These are phyloP conservation scores for Tuber magnatum DNA, from an alignment of 495 filamentous ascomycete species.

Conservation along the genomic window DNA sequence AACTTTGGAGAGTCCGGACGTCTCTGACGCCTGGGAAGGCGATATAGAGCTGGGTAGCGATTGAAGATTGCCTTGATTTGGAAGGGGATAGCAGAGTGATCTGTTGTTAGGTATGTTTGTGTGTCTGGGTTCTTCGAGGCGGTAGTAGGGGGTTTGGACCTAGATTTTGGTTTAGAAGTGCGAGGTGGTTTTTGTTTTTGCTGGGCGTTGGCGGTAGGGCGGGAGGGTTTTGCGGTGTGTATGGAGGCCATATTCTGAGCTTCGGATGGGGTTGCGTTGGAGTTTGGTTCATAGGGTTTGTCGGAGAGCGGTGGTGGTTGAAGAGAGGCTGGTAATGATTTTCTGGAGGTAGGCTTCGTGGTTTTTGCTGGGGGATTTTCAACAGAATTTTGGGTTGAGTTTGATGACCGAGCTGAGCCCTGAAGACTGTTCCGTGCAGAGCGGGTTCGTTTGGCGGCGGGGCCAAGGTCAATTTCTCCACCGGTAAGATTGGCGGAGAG, in stretches of 20 bases:
- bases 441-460: not conserved
- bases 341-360: not conserved
- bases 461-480: not conserved
- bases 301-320: not conserved
- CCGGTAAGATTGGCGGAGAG: not conserved
- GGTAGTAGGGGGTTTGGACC: not conserved
- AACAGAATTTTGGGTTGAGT: not conserved
- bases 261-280: not conserved
- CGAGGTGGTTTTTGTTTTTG: not conserved
- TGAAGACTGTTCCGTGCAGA: not conserved
- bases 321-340: not conserved
- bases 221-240: not conserved
- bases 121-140: not conserved
- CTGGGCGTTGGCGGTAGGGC: not conserved
- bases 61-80: conserved; percentile 22
- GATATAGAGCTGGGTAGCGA: conserved; percentile 22
- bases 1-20: conserved; percentile 2
- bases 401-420: not conserved
- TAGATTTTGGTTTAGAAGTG: not conserved
- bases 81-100: not conserved
- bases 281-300: not conserved
- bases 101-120: not conserved
- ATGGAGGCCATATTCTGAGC: not conserved
- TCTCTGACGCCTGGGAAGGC: not conserved
- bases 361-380: not conserved